Evolutionary conservation across 75 land plant genomes (phyloP).

Genomic region (Pseudotsuga menziesii): DNA sequence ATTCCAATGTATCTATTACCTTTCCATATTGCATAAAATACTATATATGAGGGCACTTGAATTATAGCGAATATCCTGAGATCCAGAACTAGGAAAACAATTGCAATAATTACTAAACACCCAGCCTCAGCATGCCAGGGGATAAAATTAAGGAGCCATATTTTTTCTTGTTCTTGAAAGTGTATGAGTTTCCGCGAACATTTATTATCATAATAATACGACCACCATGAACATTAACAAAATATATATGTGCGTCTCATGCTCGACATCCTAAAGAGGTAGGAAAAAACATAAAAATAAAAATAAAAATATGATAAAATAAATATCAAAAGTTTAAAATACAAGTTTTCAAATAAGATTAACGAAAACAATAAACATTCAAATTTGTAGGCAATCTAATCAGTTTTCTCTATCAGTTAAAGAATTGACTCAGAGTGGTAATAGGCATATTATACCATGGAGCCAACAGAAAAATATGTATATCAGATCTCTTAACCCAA

Average conservation of each 20-base stretch:
- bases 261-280: not conserved
- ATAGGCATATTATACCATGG: no score
- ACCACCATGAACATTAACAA: not conserved
- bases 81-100: not conserved
- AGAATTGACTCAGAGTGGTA: no score
- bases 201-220: not conserved
- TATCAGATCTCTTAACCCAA: no score
- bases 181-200: not conserved
- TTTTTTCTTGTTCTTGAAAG: not conserved
- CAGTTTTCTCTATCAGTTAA: no score
- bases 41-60: not conserved
- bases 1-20: constrained; percentile 78
- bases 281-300: not conserved
- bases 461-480: no score
- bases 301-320: not conserved
- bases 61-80: not conserved
- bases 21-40: constrained; percentile 70
- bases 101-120: not conserved
- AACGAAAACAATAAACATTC: no score
- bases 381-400: no score
- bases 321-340: not conserved
- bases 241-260: not conserved
- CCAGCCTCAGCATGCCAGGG: not conserved
- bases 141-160: not conserved
- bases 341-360: no score